A percentile compares a stretch with the other conserved stretches of the same genome.
Conservation (phyloP, 2,329 filamentous ascomycete species). For the Pseudogymnoascus sp. region DNA sequence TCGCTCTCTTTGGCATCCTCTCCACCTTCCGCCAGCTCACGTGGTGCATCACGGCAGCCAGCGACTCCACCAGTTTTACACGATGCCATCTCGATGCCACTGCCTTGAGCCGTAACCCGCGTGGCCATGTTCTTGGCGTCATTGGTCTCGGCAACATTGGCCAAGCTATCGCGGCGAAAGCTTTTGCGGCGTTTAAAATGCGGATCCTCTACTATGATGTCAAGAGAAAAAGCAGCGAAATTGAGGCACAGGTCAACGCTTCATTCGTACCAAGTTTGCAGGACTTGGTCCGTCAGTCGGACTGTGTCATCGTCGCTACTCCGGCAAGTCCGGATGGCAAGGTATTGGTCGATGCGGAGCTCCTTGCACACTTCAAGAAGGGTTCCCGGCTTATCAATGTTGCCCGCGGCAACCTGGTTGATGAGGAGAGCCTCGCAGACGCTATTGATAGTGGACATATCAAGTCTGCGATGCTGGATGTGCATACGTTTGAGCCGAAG, state of each 20-base stretch:
- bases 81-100: constrained; percentile 53
- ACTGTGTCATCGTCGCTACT: constrained; percentile 55
- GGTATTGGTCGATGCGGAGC: constrained; percentile 39
- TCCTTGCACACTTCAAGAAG: constrained; percentile 42
- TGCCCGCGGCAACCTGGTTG: constrained; percentile 54
- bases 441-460: constrained; percentile 47
- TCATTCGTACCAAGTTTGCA: constrained; percentile 43
- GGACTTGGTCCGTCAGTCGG: constrained; percentile 41
- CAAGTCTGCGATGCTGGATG: constrained; percentile 50
- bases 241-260: constrained; percentile 37
- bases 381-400: constrained; percentile 57
- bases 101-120: constrained; percentile 53
- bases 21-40: constrained; percentile 59
- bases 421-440: constrained; percentile 52
- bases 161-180: constrained; percentile 51
- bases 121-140: constrained; percentile 51
- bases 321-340: constrained; percentile 40
- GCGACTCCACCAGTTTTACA: constrained; percentile 33
- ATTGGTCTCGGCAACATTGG: constrained; percentile 63
- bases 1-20: constrained; percentile 60
- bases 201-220: constrained; percentile 55
- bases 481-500: constrained; percentile 51
- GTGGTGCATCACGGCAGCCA: constrained; percentile 36
- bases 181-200: constrained; percentile 54
- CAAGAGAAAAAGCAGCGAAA: constrained; percentile 30